Conservation (phyloP, 2,329 filamentous ascomycete genomes). For the Xylariaceae sp. region DNA sequence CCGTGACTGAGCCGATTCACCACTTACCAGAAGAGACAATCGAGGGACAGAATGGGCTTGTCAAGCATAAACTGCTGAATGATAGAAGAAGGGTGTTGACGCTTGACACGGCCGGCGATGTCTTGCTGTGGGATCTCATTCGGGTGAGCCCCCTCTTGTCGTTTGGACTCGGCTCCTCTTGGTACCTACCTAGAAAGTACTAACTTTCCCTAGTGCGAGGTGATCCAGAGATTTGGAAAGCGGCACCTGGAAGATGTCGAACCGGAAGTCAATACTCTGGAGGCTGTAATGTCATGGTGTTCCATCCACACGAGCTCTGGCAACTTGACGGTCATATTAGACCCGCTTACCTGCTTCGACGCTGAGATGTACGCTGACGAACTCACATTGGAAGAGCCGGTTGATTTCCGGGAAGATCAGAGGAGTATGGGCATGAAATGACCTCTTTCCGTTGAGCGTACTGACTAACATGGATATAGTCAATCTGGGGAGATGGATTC, state of each 20-base stretch:
- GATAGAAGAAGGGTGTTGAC: conserved; percentile 86
- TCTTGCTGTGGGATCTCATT: conserved; percentile 90
- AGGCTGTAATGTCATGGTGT: conserved; percentile 94
- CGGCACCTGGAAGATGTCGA: conserved; percentile 89
- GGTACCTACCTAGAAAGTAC: conserved; percentile 2
- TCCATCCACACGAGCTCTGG: conserved; percentile 91
- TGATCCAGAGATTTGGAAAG: conserved; percentile 89
- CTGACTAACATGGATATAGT: conserved; percentile 47
- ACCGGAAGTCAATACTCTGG: conserved; percentile 75
- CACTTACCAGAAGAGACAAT: conserved; percentile 72
- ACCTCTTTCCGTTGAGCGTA: not conserved
- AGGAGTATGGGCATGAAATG: conserved; percentile 58
- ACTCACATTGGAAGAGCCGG: conserved; percentile 63
- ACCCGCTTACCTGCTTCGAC: conserved; percentile 95
- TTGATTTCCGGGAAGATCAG: conserved; percentile 87
- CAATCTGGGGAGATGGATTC: conserved; percentile 93
- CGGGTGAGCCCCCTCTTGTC: conserved; percentile 50
- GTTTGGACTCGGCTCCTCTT: not conserved
- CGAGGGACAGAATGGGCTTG: conserved; percentile 88
- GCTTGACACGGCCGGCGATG: conserved; percentile 89
- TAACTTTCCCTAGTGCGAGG: conserved; percentile 59
- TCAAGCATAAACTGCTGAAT: conserved; percentile 89
- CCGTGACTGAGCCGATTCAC: conserved; percentile 57
- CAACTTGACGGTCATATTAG: conserved; percentile 81
- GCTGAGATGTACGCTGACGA: conserved; percentile 97